Evolutionary conservation across 1,284 basidiomycete species (phyloP).

Genomic region (Porogramme epimiltina): DNA sequence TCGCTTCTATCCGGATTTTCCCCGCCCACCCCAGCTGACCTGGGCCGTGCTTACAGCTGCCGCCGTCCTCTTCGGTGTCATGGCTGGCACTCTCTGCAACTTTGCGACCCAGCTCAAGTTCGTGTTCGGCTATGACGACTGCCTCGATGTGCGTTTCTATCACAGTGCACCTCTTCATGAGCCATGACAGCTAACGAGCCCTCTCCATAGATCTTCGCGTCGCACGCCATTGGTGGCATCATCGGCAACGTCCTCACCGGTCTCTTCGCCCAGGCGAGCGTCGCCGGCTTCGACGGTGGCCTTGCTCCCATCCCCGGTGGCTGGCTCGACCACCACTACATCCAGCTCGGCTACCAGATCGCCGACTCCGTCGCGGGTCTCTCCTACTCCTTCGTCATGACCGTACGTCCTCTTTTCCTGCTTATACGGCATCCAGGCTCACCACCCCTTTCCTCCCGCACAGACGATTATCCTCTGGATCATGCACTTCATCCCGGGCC

Average conservation of each 20-base stretch:
- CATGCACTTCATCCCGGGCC: conserved; percentile 91
- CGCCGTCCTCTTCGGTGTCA: conserved; percentile 82
- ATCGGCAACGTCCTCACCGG: conserved; percentile 87
- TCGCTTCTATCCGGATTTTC: conserved; percentile 10
- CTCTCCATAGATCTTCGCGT: conserved; percentile 85
- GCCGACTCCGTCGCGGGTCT: conserved; percentile 80
- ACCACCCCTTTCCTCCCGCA: neutral
- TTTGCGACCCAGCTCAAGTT: conserved; percentile 95
- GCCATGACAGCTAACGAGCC: neutral
- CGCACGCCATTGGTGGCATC: conserved; percentile 87
- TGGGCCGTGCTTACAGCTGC: conserved; percentile 53
- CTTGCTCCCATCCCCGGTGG: conserved; percentile 76
- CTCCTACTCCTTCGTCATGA: conserved; percentile 81
- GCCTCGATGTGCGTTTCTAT: conserved; percentile 66
- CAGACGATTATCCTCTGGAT: conserved; percentile 87
- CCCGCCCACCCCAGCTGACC: conserved; percentile 7
- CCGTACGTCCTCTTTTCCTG: conserved; percentile 45
- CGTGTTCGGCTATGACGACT: conserved; percentile 72
- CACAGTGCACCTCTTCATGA: neutral
- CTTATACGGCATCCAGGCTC: neutral
- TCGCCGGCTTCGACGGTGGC: conserved; percentile 82
- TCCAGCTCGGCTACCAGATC: conserved; percentile 87
- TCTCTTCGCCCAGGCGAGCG: conserved; percentile 85
- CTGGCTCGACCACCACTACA: conserved; percentile 87
- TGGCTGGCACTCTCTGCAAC: conserved; percentile 87